Evolutionary conservation across 1,284 basidiomycete species (phyloP), one percentile per base, ranked within the genome.

Genomic region (Stygiomarasmius scandens): DNA sequence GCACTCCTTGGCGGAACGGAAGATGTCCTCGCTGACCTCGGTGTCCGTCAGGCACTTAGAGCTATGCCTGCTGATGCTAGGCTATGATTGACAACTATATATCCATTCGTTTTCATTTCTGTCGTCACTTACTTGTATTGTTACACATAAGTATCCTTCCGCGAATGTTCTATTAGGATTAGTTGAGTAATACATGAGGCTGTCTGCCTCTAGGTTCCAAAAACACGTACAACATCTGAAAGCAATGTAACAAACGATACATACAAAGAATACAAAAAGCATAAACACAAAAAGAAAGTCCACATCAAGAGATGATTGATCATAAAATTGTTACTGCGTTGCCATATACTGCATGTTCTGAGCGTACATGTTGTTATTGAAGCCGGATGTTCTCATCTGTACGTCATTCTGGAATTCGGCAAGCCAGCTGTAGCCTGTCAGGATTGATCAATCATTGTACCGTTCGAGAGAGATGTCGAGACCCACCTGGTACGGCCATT

Each of bases 1-100:
- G 75, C 86, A 54, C 75, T 90, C 52, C 76, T 89, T 36, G 87
- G 86, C 24, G 89, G 89, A 78, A 85, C 86, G 22, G 86, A 89
- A 67, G 85, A 89, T 63, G 86, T 90, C 20, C 69, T 90, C 58
- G 83, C 80, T 49, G 88, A 90, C 66, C 78, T 90, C 24, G 86
- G 87, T 59, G 85, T 89, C 6, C 80, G 87, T 47, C 87, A 89
- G 68, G 87, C 86, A 2, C 77, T 89, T 55, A 79, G 84, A 49
- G 72, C 72, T 22, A 87, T 89, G 79, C 86, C 87, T 38, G 82
- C 79, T 73, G 79, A 83, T 60, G 78, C 78, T 2, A 79, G 78
- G 60, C 69, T 87, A 65, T 85, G 64, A 73, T 50, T 47, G 12
- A 22, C 12, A 32, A 14, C 44, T 48, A 41, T 16, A 10, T 38